Conservation (phyloP, 306 rosid species). For the Medicago arabica region DNA sequence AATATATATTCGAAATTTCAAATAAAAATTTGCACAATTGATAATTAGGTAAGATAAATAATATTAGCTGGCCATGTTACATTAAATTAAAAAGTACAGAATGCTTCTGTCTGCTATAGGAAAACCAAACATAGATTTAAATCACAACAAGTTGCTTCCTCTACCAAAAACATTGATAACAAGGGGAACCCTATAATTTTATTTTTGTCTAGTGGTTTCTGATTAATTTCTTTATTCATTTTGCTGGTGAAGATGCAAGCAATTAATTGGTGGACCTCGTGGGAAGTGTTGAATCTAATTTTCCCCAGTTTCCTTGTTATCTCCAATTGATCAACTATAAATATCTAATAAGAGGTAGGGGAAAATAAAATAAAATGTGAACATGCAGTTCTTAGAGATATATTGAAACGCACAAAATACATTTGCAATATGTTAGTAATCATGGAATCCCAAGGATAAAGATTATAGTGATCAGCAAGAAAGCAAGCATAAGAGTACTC, state of each 20-base stretch:
- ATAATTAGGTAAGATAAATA: conserved; percentile 13
- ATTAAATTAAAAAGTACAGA: conserved; percentile 1
- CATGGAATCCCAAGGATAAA: too few relatives aligned
- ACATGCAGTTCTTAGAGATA: conserved; percentile 1
- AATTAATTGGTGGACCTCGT: conserved; percentile 37
- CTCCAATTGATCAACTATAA: conserved; percentile 38
- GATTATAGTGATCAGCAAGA: too few relatives aligned
- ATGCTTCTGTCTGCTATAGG: conserved; percentile 38
- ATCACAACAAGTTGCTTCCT: conserved; percentile 67
- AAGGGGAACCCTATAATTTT: conserved; percentile 41
- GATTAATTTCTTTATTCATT: background rate
- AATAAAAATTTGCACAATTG: background rate
- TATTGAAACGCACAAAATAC: background rate
- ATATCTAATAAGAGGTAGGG: conserved; percentile 5
- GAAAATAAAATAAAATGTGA: conserved; percentile 15
- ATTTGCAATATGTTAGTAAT: too few relatives aligned
- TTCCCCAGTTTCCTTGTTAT: conserved; percentile 11
- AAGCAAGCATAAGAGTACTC: too few relatives aligned
- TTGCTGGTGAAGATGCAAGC: conserved; percentile 40
- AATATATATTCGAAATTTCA: background rate
- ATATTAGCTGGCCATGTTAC: conserved; percentile 42
- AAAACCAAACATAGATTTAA: conserved; percentile 64
- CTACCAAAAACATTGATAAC: conserved; percentile 45
- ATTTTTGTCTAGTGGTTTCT: conserved; percentile 51
- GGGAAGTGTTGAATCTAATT: conserved; percentile 11